Conservation (phyloP, 495 filamentous ascomycete genomes). For the Trichoderma virens region DNA sequence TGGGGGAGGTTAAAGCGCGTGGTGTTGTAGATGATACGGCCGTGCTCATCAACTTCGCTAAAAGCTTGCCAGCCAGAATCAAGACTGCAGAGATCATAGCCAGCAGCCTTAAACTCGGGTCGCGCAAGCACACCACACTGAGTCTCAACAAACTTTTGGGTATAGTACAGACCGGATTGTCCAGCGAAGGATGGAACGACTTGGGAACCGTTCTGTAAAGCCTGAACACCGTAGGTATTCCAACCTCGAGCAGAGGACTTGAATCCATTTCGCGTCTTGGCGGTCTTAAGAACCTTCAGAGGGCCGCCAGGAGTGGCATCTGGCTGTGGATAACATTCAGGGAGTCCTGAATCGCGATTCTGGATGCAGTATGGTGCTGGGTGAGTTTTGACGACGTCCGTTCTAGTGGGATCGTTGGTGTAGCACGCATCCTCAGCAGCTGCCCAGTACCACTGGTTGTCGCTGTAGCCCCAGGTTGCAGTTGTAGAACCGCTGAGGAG, state of each 20-base stretch:
- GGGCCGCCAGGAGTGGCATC: constrained; percentile 10
- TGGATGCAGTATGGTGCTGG: constrained; percentile 14
- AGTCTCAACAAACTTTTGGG: constrained; percentile 16
- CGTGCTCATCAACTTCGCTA: constrained; percentile 20
- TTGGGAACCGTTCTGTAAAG: constrained; percentile 9
- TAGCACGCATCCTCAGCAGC: constrained; percentile 15
- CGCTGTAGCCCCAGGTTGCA: constrained; percentile 14
- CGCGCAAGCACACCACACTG: constrained; percentile 17
- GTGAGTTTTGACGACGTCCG: constrained; percentile 12
- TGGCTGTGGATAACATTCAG: constrained; percentile 13
- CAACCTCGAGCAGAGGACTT: constrained; percentile 7
- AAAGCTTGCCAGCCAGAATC: constrained; percentile 24
- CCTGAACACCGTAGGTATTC: constrained; percentile 11
- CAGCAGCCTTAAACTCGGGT: constrained; percentile 15
- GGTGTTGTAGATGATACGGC: constrained; percentile 21
- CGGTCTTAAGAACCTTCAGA: constrained; percentile 13
- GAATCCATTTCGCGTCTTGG: constrained; percentile 10
- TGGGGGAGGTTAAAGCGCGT: constrained; percentile 17
- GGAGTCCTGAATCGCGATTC: constrained; percentile 12
- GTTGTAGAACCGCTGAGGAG: constrained; percentile 14
- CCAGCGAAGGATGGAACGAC: constrained; percentile 13
- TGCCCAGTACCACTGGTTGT: constrained; percentile 17
- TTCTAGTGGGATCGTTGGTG: constrained; percentile 11
- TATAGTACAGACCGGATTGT: constrained; percentile 16
- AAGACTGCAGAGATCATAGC: constrained; percentile 22